phyloP scores from a whole-genome alignment of 805 yeast species.

The Zygotorulaspora danielsina region DNA sequence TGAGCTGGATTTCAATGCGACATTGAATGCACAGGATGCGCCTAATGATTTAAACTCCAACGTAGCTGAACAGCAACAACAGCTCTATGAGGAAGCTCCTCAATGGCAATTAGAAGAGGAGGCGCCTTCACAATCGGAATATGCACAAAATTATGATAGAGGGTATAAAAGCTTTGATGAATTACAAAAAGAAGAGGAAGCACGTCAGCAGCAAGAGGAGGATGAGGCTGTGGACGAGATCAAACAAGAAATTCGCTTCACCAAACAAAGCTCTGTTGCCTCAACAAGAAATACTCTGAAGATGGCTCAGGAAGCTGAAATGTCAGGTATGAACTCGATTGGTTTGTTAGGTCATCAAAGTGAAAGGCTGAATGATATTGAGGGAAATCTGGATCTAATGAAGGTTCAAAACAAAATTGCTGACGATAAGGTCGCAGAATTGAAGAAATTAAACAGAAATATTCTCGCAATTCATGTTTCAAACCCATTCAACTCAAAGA shows the following conservation, averaged over 20 bases:
- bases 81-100: conserved; percentile 24
- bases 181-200: conserved; percentile 36
- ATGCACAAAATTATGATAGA: conserved; percentile 43
- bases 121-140: conserved; percentile 8
- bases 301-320: conserved; percentile 68
- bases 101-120: conserved; percentile 28
- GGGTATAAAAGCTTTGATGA: conserved; percentile 36
- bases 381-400: conserved; percentile 69
- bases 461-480: conserved; percentile 74
- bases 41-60: conserved; percentile 35
- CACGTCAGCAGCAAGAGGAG: conserved; percentile 47
- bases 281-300: conserved; percentile 79
- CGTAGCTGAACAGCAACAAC: conserved; percentile 20
- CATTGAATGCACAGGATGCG: conserved; percentile 21
- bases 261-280: conserved; percentile 81
- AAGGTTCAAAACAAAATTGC: conserved; percentile 79
- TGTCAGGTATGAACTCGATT: conserved; percentile 71
- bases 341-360: conserved; percentile 95
- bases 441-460: conserved; percentile 73
- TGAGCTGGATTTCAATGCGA: conserved; percentile 33
- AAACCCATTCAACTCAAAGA: conserved; percentile 85
- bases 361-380: conserved; percentile 76
- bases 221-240: conserved; percentile 88
- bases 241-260: conserved; percentile 74
- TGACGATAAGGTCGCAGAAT: conserved; percentile 73